Conservation (phyloP, 163 green algal species). For the Chloromonas sp. region DNA sequence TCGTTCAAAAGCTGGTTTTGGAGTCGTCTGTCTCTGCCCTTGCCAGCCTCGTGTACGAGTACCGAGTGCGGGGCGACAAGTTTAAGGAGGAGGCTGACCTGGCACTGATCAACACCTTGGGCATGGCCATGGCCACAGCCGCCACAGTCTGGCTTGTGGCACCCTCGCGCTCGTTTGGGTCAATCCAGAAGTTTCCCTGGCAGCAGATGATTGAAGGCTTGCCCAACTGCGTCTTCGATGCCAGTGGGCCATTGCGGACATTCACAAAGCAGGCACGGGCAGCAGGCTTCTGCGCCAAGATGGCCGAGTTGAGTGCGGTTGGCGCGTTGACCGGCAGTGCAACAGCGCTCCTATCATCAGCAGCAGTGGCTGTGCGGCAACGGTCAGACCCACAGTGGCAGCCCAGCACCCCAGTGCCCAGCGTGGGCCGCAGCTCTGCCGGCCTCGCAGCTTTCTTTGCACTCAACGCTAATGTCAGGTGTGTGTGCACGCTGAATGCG, state of each 20-base stretch:
- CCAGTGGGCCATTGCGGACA: constrained; percentile 65
- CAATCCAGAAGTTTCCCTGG: constrained; percentile 72
- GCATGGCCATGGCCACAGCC: constrained; percentile 67
- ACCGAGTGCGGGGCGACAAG: constrained; percentile 68
- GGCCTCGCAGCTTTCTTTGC: constrained; percentile 79
- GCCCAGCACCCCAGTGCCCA: constrained; percentile 70
- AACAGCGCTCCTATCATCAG: constrained; percentile 47
- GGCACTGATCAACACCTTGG: constrained; percentile 79
- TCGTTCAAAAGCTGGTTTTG: constrained; percentile 89
- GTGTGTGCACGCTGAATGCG: neutral
- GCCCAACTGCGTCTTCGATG: constrained; percentile 93
- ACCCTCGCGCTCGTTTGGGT: constrained; percentile 69
- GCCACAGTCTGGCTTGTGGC: constrained; percentile 80
- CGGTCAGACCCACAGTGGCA: constrained; percentile 55
- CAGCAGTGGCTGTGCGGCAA: constrained; percentile 49
- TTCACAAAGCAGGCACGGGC: constrained; percentile 66
- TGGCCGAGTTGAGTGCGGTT: constrained; percentile 81
- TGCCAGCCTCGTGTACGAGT: constrained; percentile 72
- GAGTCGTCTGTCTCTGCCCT: constrained; percentile 55
- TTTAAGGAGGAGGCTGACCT: constrained; percentile 89
- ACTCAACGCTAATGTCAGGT: constrained; percentile 72
- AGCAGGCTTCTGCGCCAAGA: constrained; percentile 76
- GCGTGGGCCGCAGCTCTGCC: constrained; percentile 45
- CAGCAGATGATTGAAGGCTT: constrained; percentile 74
- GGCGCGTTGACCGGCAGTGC: constrained; percentile 69